Evolutionary conservation across 495 filamentous ascomycete species (phyloP).

Genomic region (Diplogelasinospora grovesii): DNA sequence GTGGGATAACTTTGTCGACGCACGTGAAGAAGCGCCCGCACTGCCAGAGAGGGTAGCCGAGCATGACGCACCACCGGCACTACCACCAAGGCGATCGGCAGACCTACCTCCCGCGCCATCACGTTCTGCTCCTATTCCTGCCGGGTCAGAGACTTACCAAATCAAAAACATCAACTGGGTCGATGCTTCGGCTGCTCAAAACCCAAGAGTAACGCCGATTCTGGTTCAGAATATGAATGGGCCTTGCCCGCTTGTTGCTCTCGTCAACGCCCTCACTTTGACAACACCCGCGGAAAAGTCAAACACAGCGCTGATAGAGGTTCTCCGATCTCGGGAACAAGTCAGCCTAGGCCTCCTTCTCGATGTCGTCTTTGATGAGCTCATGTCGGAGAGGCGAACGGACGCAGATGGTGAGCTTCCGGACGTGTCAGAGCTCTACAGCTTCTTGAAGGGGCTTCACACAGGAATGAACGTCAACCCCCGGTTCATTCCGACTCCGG

Average conservation of each 20-base stretch:
- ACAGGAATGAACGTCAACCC: constrained; percentile 99
- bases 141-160: constrained; percentile 41
- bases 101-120: constrained; percentile 30
- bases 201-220: constrained; percentile 58
- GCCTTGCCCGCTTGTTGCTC: constrained; percentile 84
- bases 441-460: constrained; percentile 81
- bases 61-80: constrained; percentile 22
- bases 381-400: constrained; percentile 58
- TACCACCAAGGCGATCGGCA: constrained; percentile 31
- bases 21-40: constrained; percentile 8
- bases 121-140: constrained; percentile 26
- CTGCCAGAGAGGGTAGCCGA: constrained; percentile 5
- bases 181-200: constrained; percentile 30
- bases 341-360: constrained; percentile 79
- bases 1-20: constrained; percentile 35
- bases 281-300: constrained; percentile 56
- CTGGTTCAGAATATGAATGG: constrained; percentile 90
- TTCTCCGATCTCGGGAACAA: constrained; percentile 72
- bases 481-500: constrained; percentile 54
- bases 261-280: constrained; percentile 86
- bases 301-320: constrained; percentile 67
- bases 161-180: constrained; percentile 43
- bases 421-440: constrained; percentile 79
- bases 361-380: constrained; percentile 83
- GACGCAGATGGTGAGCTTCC: constrained; percentile 50